Evolutionary conservation across 306 rosid species (phyloP).

Genomic region (Trichosanthes truncata): DNA sequence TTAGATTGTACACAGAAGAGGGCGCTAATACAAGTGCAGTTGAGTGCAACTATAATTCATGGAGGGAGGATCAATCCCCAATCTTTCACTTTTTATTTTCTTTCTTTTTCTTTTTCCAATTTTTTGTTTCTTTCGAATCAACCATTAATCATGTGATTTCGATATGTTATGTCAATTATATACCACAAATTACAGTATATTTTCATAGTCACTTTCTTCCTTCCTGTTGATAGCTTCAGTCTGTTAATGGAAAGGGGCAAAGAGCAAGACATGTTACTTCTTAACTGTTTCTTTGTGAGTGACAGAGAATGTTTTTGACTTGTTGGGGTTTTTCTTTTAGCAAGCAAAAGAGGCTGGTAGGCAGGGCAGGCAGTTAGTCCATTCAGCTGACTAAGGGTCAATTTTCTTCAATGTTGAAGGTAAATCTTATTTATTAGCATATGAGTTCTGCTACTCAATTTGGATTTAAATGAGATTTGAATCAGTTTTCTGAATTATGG

Average conservation of each 20-base stretch:
- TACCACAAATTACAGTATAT: slow-evolving; percentile 4
- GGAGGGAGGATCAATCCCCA: slow-evolving; percentile 31
- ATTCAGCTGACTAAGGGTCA: background rate
- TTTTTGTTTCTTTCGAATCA: slow-evolving; percentile 11
- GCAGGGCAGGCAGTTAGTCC: background rate
- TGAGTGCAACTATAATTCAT: slow-evolving; percentile 28
- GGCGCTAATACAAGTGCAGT: slow-evolving; percentile 43
- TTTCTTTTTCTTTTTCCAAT: slow-evolving; percentile 4
- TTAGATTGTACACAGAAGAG: slow-evolving; percentile 43
- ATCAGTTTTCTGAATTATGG: background rate
- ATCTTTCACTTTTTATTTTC: slow-evolving; percentile 18
- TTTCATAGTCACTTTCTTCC: background rate
- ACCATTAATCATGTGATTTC: slow-evolving; percentile 19
- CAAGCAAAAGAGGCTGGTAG: background rate
- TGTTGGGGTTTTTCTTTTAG: background rate
- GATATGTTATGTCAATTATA: slow-evolving; percentile 24
- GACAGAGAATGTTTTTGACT: background rate
- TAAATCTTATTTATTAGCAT: background rate
- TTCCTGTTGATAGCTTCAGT: background rate
- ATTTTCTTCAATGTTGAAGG: background rate
- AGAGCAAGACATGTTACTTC: background rate
- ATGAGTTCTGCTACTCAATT: background rate
- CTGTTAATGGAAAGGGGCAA: background rate
- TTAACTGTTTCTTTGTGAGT: background rate
- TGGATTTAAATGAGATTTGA: background rate